Evolutionary conservation across 345 rosid species (phyloP).

Genomic region (Citrus maxima): DNA sequence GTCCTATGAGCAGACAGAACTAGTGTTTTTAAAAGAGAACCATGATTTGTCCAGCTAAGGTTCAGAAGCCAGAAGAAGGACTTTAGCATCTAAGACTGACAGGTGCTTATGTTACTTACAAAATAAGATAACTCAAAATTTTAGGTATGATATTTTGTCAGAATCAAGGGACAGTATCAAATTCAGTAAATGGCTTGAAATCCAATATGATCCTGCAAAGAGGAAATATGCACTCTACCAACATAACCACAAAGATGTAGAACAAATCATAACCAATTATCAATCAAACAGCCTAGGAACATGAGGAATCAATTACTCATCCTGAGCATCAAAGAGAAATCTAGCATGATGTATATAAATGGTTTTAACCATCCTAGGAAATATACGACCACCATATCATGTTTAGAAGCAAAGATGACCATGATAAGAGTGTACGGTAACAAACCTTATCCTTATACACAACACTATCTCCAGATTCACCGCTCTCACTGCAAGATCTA

Average conservation of each 20-base stretch:
- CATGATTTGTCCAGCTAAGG: background rate
- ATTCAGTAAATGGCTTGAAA: background rate
- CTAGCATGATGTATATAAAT: background rate
- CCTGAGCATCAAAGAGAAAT: conserved; percentile 5
- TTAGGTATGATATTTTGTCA: background rate
- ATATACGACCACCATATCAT: background rate
- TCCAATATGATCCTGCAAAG: background rate
- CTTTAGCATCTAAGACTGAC: background rate
- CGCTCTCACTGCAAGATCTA: conserved; percentile 45
- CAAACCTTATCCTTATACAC: conserved; percentile 45
- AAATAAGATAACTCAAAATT: background rate
- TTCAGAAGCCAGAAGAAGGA: background rate
- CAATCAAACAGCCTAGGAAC: background rate
- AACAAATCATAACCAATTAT: background rate
- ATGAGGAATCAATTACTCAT: background rate
- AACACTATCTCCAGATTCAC: conserved; percentile 39
- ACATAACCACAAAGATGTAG: background rate
- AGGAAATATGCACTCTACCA: background rate
- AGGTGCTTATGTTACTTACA: too few relatives aligned
- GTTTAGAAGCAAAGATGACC: conserved; percentile 3
- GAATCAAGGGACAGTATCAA: background rate
- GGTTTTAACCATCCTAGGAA: background rate
- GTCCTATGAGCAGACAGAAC: background rate
- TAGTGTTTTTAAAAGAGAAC: background rate
- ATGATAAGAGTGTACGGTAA: conserved; percentile 17